These are phyloP conservation scores for Chernovozyma aurita DNA, from an alignment of 1,139 yeast genomes.

Conservation along the genomic window DNA sequence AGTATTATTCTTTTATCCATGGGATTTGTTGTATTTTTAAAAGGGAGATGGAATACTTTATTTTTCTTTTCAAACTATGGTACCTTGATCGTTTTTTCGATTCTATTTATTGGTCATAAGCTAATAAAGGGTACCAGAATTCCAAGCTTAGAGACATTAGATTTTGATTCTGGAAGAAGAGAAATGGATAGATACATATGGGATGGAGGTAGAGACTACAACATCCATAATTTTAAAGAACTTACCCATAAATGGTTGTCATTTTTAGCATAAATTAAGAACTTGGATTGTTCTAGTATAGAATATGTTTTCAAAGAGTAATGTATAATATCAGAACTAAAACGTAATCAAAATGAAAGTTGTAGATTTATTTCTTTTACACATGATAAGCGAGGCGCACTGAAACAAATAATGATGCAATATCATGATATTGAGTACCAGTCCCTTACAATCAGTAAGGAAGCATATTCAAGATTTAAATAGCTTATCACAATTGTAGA, in stretches of 20 bases:
- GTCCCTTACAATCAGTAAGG: no score
- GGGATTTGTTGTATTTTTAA: slow-evolving; percentile 67
- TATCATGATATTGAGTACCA: no score
- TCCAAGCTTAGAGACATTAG: slow-evolving; percentile 62
- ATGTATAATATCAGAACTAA: no score
- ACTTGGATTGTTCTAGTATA: no score
- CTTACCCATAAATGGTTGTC: slow-evolving; percentile 32
- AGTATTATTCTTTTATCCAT: slow-evolving; percentile 51
- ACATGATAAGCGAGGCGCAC: no score
- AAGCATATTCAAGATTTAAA: no score
- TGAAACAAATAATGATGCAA: no score
- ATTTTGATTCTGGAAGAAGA: slow-evolving; percentile 74
- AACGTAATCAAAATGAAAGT: no score
- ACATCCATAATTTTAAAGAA: slow-evolving; percentile 31
- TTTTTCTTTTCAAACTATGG: slow-evolving; percentile 70
- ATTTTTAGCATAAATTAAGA: slow-evolving; percentile 23
- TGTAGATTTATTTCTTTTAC: no score
- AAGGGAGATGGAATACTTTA: slow-evolving; percentile 57
- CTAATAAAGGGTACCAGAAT: slow-evolving; percentile 50
- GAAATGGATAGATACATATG: slow-evolving; percentile 67
- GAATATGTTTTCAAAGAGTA: no score
- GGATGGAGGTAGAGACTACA: slow-evolving; percentile 58
- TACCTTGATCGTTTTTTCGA: slow-evolving; percentile 49
- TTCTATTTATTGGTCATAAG: slow-evolving; percentile 55
- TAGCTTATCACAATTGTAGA: no score